These are phyloP conservation scores for Quercus suber DNA, from an alignment of 306 rosid genomes.

Conservation along the genomic window DNA sequence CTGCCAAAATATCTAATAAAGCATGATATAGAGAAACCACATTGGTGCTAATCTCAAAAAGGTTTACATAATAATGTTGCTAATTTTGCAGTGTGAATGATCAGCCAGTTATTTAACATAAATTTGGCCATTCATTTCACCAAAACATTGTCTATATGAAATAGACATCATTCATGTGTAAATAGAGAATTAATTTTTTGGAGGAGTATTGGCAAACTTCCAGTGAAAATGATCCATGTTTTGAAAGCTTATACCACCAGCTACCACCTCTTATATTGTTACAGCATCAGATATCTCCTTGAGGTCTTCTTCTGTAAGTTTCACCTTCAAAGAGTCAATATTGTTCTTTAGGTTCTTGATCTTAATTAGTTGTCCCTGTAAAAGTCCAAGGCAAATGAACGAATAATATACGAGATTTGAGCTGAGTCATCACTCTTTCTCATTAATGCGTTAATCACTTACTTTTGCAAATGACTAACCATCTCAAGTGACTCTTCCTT, in stretches of 20 bases:
- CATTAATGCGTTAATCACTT: not conserved
- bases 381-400: not conserved
- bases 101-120: not conserved
- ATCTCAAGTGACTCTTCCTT: too few species aligned
- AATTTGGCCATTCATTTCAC: not conserved
- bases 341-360: not conserved
- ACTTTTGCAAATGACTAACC: too few species aligned
- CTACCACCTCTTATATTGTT: conserved; percentile 1
- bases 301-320: conserved; percentile 7
- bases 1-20: too few species aligned
- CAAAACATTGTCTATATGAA: not conserved
- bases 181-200: not conserved
- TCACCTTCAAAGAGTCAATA: conserved; percentile 8
- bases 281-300: conserved; percentile 10
- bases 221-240: not conserved
- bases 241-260: not conserved
- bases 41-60: not conserved
- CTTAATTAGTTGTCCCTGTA: conserved; percentile 16
- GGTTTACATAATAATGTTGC: not conserved
- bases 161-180: not conserved
- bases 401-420: not conserved
- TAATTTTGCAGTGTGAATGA: not conserved
- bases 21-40: too few species aligned
- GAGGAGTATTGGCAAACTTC: conserved; percentile 26
- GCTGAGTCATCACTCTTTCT: not conserved